Percentiles rank a stretch among this genome's conserved stretches.
phyloP scores from a whole-genome alignment of 2,329 filamentous ascomycete genomes.

The Alternaria alternata region DNA sequence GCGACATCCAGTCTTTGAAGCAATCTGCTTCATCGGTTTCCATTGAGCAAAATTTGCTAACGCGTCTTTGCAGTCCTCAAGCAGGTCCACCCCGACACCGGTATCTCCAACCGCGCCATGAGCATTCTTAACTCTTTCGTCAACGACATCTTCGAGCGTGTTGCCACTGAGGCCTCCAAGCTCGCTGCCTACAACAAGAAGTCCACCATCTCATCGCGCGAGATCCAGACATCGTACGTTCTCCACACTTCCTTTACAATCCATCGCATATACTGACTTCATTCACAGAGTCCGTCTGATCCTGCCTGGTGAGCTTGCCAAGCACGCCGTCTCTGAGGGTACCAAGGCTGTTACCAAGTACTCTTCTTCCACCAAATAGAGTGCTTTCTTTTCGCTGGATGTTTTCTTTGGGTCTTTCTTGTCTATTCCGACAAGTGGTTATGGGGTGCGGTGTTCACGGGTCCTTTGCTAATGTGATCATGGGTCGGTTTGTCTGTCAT shows the following conservation, averaged over 20 bases:
- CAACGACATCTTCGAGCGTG: constrained; percentile 99
- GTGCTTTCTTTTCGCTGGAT: constrained; percentile 51
- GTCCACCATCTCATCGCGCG: constrained; percentile 98
- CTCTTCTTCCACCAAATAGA: constrained; percentile 98
- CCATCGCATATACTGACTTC: constrained; percentile 35
- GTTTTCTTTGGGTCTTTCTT: constrained; percentile 62
- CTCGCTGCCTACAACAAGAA: constrained; percentile 99
- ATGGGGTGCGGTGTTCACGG: constrained; percentile 54
- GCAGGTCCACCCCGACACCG: constrained; percentile 99
- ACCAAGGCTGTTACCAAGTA: constrained; percentile 99
- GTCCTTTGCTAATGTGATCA: constrained; percentile 61
- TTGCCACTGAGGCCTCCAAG: constrained; percentile 98
- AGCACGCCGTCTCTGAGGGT: constrained; percentile 99
- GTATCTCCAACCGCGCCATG: constrained; percentile 99
- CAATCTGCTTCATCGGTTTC: not conserved
- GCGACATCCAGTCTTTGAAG: constrained; percentile 2
- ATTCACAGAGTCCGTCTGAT: constrained; percentile 81
- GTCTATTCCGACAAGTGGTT: constrained; percentile 57
- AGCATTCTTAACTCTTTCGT: constrained; percentile 99
- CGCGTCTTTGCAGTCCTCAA: constrained; percentile 79
- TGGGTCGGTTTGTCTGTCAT: constrained; percentile 57
- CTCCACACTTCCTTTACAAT: not conserved
- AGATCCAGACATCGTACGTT: constrained; percentile 94
- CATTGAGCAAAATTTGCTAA: constrained; percentile 36
- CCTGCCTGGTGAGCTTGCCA: constrained; percentile 96